Evolutionary conservation across 23 red algal genomes (phyloP), one percentile per base, ranked within the genome.

Genomic region (Gracilaria caudata): DNA sequence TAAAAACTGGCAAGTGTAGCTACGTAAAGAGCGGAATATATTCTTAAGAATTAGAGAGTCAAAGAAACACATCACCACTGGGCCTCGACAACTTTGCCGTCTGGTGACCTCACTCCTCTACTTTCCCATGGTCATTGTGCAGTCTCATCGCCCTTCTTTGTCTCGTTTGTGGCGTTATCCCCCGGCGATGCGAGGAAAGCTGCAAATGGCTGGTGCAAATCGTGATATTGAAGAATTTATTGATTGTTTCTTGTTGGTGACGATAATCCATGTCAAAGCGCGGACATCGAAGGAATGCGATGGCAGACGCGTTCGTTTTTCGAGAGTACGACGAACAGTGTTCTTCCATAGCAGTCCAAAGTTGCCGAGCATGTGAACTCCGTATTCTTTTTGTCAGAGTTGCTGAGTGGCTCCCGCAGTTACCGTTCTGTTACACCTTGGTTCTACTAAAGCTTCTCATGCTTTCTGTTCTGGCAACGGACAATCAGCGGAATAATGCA

Each of bases 1-100:
- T 63, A 5, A 64, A 40, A 29, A 53, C 43, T 55, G 87, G 77
- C 7, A 71, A 76, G 39, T 51, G 87, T 13, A 91, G 87, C 76
- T 91, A 91, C 41, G 87, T 91, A 6, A 91, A 91, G 44, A 82
- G 77, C 63, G 87, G 87, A 34, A 91, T 91, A 43, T 91, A 91
- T 70, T 81, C 87, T n/a, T 12, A 70, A 65, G 44, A 58, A 63
- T 33, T 61, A 80, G 29, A 23, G 51, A 57, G 46, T 58, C 77
- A 60, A 57, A 25, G 33, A 57, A 33, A 25, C 6, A 11, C 44
- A 79, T 35, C 74, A 30, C 9, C 77, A 60, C 0, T 16, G 32
- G 3, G 77, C 56, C 1, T 32, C 77, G 3, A 13, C 77, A 36
- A 80, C 43, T 28, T 28, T 80, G 77, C 70, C 37, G 21, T 26